phyloP scores from a whole-genome alignment of 352 stramenopile species.

The Globisporangium cylindrosporum region DNA sequence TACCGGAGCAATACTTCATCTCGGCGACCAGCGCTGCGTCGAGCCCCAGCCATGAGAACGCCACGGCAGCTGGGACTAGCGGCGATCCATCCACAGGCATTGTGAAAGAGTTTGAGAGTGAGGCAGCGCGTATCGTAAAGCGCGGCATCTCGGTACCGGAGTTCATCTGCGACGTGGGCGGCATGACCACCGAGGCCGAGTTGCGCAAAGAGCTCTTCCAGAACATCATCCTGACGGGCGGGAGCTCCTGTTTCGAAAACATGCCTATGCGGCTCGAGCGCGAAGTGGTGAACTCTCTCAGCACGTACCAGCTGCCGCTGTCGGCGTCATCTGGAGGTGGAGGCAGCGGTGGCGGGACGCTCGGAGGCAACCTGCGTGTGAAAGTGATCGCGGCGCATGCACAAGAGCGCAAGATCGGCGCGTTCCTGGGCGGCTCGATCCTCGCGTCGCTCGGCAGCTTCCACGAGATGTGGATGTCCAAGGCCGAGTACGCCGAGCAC shows the following conservation, averaged over 20 bases:
- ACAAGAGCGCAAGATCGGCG: constrained; percentile 63
- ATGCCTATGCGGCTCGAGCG: constrained; percentile 68
- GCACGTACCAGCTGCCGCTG: constrained; percentile 30
- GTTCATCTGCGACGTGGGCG: constrained; percentile 60
- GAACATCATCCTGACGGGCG: constrained; percentile 77
- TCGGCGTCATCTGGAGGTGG: constrained; percentile 12
- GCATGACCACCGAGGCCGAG: constrained; percentile 65
- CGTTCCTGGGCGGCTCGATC: constrained; percentile 95
- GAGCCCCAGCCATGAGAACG: neutral
- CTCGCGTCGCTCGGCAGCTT: constrained; percentile 96
- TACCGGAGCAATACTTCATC: constrained; percentile 88
- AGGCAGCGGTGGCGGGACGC: constrained; percentile 10
- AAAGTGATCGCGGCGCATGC: constrained; percentile 62
- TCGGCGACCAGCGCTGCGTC: constrained; percentile 5
- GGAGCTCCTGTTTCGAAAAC: constrained; percentile 82
- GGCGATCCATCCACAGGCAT: neutral
- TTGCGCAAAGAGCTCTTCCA: constrained; percentile 79
- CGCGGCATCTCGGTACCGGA: constrained; percentile 55
- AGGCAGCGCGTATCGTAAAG: constrained; percentile 6
- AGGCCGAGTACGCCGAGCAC: constrained; percentile 98
- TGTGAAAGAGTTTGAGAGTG: constrained; percentile 9
- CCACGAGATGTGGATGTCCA: constrained; percentile 99
- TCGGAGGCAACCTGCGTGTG: constrained; percentile 50
- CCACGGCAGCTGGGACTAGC: neutral
- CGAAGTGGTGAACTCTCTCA: constrained; percentile 61